Percentiles rank a stretch among this genome's conserved stretches.
Evolutionary conservation across 495 filamentous ascomycete genomes (phyloP).

Genomic region (Podospora australis): DNA sequence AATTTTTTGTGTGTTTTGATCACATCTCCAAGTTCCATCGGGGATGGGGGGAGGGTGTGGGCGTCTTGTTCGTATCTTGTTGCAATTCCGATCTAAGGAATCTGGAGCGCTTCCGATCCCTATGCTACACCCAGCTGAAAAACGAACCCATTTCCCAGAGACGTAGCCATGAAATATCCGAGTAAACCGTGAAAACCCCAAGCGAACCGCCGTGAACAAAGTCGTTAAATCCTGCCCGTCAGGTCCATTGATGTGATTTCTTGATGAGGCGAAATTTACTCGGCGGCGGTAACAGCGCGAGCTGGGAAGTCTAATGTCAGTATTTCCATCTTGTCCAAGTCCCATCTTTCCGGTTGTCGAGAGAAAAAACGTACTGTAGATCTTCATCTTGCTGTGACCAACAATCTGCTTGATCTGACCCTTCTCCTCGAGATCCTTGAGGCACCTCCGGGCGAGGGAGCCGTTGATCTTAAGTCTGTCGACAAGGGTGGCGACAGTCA

Average conservation of each 20-base stretch:
- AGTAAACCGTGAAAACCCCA: constrained; percentile 26
- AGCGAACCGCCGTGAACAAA: constrained; percentile 26
- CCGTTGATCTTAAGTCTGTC: constrained; percentile 99
- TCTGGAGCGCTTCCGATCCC: constrained; percentile 36
- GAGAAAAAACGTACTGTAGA: constrained; percentile 81
- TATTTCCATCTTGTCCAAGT: constrained; percentile 2
- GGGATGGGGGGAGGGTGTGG: constrained; percentile 10
- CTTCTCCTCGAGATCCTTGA: constrained; percentile 94
- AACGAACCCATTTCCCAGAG: constrained; percentile 26
- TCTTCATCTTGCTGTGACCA: constrained; percentile 90
- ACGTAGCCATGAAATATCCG: constrained; percentile 25
- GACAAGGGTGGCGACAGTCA: constrained; percentile 97
- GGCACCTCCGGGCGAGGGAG: constrained; percentile 80
- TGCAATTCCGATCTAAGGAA: constrained; percentile 31
- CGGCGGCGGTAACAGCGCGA: constrained; percentile 53
- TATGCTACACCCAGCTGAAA: constrained; percentile 32
- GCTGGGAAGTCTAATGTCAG: constrained; percentile 46
- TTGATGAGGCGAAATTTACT: constrained; percentile 41
- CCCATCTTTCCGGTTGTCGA: too few species aligned
- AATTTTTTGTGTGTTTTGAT: constrained; percentile 7
- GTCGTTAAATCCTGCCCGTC: constrained; percentile 20
- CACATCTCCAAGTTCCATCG: constrained; percentile 15
- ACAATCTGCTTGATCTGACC: constrained; percentile 98
- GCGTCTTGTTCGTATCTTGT: constrained; percentile 24
- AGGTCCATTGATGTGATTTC: constrained; percentile 25